Percentiles rank a stretch among this genome's conserved stretches.
These are phyloP conservation scores for Rhypophila decipiens DNA, from an alignment of 495 filamentous ascomycete species.

Conservation along the genomic window DNA sequence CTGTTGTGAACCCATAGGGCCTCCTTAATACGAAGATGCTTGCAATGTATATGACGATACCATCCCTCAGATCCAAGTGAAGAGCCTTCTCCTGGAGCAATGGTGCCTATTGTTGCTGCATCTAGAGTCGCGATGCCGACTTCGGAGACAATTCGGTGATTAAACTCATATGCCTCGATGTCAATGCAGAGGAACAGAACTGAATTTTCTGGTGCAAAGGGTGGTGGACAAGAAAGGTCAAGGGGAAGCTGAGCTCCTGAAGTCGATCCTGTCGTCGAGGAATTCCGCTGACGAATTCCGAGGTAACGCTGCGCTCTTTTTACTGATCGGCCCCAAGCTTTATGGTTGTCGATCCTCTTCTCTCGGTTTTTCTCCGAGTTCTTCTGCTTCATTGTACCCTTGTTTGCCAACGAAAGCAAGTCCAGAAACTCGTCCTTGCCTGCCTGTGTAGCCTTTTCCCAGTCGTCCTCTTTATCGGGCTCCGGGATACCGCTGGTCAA, in stretches of 20 bases:
- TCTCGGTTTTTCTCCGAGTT: constrained; percentile 37
- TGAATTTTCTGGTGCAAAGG: constrained; percentile 37
- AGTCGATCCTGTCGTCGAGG: not conserved
- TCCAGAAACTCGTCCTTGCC: constrained; percentile 11
- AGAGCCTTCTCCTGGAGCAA: constrained; percentile 53
- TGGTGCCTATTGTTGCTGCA: constrained; percentile 46
- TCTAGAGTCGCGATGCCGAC: constrained; percentile 82
- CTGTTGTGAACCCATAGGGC: constrained; percentile 56
- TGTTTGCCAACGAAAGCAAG: constrained; percentile 15
- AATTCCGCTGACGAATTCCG: constrained; percentile 43
- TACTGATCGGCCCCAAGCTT: constrained; percentile 41
- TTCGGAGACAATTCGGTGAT: constrained; percentile 64
- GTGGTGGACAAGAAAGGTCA: constrained; percentile 16
- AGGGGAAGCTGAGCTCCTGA: not conserved
- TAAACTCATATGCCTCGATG: constrained; percentile 69
- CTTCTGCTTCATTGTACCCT: constrained; percentile 4
- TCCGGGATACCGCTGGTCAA: constrained; percentile 24
- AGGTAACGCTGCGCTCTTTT: constrained; percentile 64
- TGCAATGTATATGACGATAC: constrained; percentile 55
- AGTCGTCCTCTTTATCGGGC: constrained; percentile 12
- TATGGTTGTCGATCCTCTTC: constrained; percentile 40
- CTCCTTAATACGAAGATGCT: constrained; percentile 74
- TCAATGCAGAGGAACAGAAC: constrained; percentile 76
- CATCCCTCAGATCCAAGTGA: constrained; percentile 61
- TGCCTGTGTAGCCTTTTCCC: constrained; percentile 5